Conservation (phyloP, 805 yeast genomes). For the Wickerhamomyces sydowiorum region DNA sequence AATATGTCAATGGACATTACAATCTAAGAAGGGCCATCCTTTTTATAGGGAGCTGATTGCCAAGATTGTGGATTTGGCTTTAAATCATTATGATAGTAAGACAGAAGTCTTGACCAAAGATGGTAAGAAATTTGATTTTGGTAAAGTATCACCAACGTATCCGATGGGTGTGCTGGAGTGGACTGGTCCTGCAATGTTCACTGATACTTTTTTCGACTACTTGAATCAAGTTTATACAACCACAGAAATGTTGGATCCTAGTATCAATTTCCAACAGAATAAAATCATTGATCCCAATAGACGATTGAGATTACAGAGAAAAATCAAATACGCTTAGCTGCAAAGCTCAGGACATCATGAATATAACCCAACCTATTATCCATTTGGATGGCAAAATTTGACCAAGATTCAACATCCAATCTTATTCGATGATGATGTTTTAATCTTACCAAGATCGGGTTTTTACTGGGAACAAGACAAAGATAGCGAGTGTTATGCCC, state of each 20-base stretch:
- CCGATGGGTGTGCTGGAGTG: constrained; percentile 57
- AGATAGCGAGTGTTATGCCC: constrained; percentile 51
- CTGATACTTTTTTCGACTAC: constrained; percentile 39
- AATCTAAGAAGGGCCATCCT: constrained; percentile 58
- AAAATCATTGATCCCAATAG: background rate
- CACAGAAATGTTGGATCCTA: background rate
- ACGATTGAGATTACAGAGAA: background rate
- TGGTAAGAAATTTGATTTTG: constrained; percentile 27
- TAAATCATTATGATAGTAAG: constrained; percentile 29
- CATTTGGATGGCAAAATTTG: constrained; percentile 49
- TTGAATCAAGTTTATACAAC: constrained; percentile 25
- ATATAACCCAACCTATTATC: background rate
- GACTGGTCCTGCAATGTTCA: constrained; percentile 50
- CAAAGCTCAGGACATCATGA: background rate
- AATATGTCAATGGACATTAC: constrained; percentile 56
- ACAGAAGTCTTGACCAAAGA: constrained; percentile 19
- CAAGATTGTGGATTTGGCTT: constrained; percentile 44
- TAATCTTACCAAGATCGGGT: constrained; percentile 49
- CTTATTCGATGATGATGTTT: constrained; percentile 49
- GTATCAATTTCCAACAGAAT: background rate
- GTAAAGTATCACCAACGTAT: constrained; percentile 43
- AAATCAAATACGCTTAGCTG: background rate
- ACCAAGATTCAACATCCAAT: constrained; percentile 47
- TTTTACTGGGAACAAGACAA: constrained; percentile 52
- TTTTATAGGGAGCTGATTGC: constrained; percentile 50